Evolutionary conservation across 2,329 filamentous ascomycete species (phyloP).

Genomic region (Epicoccum nigrum): DNA sequence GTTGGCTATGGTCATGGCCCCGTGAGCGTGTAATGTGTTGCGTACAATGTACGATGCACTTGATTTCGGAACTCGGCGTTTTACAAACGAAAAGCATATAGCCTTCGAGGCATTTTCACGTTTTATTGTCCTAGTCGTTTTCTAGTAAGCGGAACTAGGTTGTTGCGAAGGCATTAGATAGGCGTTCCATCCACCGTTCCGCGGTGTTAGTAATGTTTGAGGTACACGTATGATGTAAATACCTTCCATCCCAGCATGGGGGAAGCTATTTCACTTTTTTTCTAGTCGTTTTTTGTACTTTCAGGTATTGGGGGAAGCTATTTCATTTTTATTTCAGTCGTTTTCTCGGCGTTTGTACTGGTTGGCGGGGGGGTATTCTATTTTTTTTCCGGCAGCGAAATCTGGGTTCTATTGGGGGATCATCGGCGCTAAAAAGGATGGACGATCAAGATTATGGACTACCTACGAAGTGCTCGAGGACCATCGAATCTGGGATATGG

Average conservation of each 20-base stretch:
- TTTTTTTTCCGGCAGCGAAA: constrained; percentile 31
- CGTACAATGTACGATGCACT: constrained; percentile 13
- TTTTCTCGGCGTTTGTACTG: too few species aligned
- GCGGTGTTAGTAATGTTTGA: constrained; percentile 7
- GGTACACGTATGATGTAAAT: constrained; percentile 28
- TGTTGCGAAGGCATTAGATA: constrained; percentile 27
- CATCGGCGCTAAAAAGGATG: constrained; percentile 5
- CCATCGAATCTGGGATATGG: background rate
- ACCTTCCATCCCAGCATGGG: constrained; percentile 25
- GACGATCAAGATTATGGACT: background rate
- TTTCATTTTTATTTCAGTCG: too few species aligned
- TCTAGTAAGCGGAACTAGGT: constrained; percentile 17
- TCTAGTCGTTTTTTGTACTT: constrained; percentile 16
- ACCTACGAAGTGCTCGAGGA: constrained; percentile 16
- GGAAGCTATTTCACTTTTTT: constrained; percentile 35
- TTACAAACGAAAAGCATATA: constrained; percentile 15
- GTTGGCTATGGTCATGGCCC: constrained; percentile 87
- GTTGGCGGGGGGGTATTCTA: too few species aligned
- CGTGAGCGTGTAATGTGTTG: constrained; percentile 33
- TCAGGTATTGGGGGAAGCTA: constrained; percentile 36
- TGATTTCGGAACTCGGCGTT: constrained; percentile 16
- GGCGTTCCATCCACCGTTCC: constrained; percentile 20
- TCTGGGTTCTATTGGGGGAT: constrained; percentile 16
- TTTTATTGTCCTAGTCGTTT: constrained; percentile 6
- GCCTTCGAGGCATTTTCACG: constrained; percentile 11